Evolutionary conservation across 169 alveolate genomes (phyloP).

Genomic region (Cryptosporidium tyzzeri): DNA sequence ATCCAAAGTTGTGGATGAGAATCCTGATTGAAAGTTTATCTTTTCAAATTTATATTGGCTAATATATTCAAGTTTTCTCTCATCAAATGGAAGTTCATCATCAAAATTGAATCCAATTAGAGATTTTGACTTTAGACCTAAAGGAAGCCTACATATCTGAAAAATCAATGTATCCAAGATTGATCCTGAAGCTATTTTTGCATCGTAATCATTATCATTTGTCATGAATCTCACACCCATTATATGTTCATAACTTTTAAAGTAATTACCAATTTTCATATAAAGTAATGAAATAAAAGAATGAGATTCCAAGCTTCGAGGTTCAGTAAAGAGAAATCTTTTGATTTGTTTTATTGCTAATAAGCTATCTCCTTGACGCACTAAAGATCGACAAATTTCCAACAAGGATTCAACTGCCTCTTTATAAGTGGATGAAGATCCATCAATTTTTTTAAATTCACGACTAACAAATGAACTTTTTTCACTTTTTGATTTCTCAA

Average conservation of each 20-base stretch:
- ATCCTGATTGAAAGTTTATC: background rate
- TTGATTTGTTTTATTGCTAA: conserved; percentile 69
- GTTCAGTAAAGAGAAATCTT: conserved; percentile 64
- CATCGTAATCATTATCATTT: conserved; percentile 59
- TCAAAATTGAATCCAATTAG: conserved; percentile 42
- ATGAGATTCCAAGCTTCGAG: conserved; percentile 64
- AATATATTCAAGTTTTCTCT: conserved; percentile 37
- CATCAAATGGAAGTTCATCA: conserved; percentile 74
- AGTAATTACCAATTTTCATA: conserved; percentile 56
- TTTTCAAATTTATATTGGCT: conserved; percentile 37
- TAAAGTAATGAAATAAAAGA: conserved; percentile 45
- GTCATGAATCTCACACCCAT: conserved; percentile 74
- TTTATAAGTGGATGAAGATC: background rate
- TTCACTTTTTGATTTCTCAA: background rate
- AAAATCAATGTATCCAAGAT: conserved; percentile 33
- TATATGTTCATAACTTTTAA: conserved; percentile 48
- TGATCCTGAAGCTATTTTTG: conserved; percentile 66
- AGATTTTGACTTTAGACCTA: conserved; percentile 64
- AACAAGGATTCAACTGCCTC: conserved; percentile 49
- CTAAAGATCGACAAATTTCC: conserved; percentile 29
- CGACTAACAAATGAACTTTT: background rate
- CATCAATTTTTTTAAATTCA: background rate
- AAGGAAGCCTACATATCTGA: conserved; percentile 55
- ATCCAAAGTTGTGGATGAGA: background rate
- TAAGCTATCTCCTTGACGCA: conserved; percentile 56